Evolutionary conservation across 2,329 filamentous ascomycete genomes (phyloP).

Genomic region (Aspergillus calidoustus): DNA sequence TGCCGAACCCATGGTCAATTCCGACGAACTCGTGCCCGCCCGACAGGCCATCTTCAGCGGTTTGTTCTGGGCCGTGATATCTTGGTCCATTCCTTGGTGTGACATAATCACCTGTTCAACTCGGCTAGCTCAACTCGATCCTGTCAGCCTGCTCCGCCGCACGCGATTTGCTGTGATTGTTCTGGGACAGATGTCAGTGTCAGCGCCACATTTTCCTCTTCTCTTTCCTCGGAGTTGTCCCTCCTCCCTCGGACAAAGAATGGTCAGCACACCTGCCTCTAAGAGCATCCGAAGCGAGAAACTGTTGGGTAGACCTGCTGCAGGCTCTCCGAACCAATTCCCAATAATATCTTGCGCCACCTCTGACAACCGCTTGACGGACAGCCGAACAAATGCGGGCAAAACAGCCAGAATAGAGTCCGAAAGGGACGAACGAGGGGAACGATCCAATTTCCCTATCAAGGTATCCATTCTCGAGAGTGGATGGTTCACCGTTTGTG

Average conservation of each 20-base stretch:
- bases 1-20: background rate
- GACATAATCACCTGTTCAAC: conserved; percentile 4
- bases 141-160: background rate
- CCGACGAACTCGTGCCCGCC: background rate
- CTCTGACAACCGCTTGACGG: conserved; percentile 8
- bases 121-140: background rate
- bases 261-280: background rate
- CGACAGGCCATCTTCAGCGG: background rate
- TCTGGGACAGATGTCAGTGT: background rate
- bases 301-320: background rate
- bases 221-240: background rate
- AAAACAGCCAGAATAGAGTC: background rate
- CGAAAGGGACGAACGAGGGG: conserved; percentile 10
- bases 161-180: background rate
- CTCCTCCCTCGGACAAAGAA: background rate
- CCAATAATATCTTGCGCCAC: conserved; percentile 17
- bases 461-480: conserved; percentile 17
- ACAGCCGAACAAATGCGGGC: background rate
- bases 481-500: conserved; percentile 23
- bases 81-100: background rate
- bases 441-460: conserved; percentile 5
- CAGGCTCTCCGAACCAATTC: background rate
- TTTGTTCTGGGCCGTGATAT: conserved; percentile 5
- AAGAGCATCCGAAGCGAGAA: background rate
- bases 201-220: conserved; percentile 6